A percentile compares a stretch with the other conserved stretches of the same genome.
These are phyloP conservation scores for Mortierella sp. DNA, from an alignment of 371 early-diverging fungal genomes.

Conservation along the genomic window DNA sequence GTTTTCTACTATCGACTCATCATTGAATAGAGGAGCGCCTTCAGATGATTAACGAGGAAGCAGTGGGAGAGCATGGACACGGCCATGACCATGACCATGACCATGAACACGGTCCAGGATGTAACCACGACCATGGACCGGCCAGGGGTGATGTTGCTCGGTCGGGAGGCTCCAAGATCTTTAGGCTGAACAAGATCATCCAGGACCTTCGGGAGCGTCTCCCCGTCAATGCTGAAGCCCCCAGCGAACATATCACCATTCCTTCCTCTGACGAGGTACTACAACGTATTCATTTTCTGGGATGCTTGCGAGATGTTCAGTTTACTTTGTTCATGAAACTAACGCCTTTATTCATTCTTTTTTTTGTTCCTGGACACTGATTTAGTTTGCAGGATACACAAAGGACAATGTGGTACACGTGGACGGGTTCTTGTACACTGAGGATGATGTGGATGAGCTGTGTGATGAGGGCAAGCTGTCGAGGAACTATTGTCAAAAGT, in stretches of 20 bases:
- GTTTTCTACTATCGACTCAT: background rate
- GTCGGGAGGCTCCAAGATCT: slow-evolving; percentile 51
- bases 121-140: slow-evolving; percentile 37
- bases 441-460: slow-evolving; percentile 76
- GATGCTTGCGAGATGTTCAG: background rate
- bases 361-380: background rate
- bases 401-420: slow-evolving; percentile 74
- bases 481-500: slow-evolving; percentile 74
- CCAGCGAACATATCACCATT: slow-evolving; percentile 68
- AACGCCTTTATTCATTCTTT: background rate
- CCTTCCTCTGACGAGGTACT: slow-evolving; percentile 68
- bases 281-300: background rate
- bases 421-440: slow-evolving; percentile 73
- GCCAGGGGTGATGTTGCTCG: slow-evolving; percentile 28
- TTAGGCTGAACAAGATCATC: slow-evolving; percentile 60
- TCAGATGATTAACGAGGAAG: slow-evolving; percentile 42
- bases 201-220: slow-evolving; percentile 67
- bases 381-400: slow-evolving; percentile 68
- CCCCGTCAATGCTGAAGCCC: slow-evolving; percentile 74
- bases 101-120: slow-evolving; percentile 42
- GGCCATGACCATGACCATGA: slow-evolving; percentile 15
- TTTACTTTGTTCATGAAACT: background rate
- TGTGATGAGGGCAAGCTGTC: slow-evolving; percentile 72
- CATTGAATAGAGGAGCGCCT: slow-evolving; percentile 36
- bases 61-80: slow-evolving; percentile 14